Conservation (phyloP, 2,329 filamentous ascomycete genomes). For the Blumeria graminis region DNA sequence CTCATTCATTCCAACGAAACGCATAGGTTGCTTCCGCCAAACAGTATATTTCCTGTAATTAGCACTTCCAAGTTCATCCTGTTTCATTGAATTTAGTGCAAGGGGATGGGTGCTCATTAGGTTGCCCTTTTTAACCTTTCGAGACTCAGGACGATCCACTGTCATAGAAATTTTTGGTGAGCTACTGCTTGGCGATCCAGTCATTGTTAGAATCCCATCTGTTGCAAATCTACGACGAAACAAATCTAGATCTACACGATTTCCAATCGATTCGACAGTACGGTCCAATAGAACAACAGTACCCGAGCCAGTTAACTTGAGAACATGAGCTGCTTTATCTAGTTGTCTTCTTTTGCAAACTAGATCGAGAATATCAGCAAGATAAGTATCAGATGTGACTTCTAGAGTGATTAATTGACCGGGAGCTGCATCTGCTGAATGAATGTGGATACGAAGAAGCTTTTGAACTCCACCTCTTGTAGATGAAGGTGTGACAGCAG, state of each 20-base stretch:
- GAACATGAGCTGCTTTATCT: constrained; percentile 55
- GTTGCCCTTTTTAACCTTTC: constrained; percentile 27
- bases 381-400: constrained; percentile 61
- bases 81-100: constrained; percentile 34
- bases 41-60: constrained; percentile 59
- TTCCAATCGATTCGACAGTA: constrained; percentile 55
- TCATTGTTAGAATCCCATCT: constrained; percentile 44
- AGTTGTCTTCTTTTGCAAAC: constrained; percentile 56
- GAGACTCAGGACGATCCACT: constrained; percentile 19
- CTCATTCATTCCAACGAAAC: constrained; percentile 52
- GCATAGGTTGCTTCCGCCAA: constrained; percentile 61
- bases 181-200: constrained; percentile 37
- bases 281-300: constrained; percentile 55
- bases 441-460: constrained; percentile 46
- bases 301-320: constrained; percentile 52
- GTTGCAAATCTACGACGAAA: constrained; percentile 51
- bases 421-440: constrained; percentile 41
- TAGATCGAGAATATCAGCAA: constrained; percentile 57
- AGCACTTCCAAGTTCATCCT: constrained; percentile 30
- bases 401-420: constrained; percentile 52
- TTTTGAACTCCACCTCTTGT: constrained; percentile 34
- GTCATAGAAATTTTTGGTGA: constrained; percentile 38
- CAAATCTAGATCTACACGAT: constrained; percentile 51
- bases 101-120: constrained; percentile 40
- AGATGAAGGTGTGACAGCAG: constrained; percentile 15